phyloP scores from a whole-genome alignment of 495 filamentous ascomycete genomes.

The Penicillium pancosmium region DNA sequence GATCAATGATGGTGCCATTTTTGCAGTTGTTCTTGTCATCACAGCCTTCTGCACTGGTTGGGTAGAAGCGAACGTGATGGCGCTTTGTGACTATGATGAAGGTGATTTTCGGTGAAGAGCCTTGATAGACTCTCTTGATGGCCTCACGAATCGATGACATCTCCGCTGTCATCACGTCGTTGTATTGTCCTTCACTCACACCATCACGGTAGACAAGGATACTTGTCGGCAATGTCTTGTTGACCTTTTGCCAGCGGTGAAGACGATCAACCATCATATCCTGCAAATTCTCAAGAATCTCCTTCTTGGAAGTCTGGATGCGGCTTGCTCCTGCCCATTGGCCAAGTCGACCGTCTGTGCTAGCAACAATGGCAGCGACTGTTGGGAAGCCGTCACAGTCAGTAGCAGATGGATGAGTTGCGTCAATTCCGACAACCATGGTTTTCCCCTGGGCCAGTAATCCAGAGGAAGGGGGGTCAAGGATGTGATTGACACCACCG shows the following conservation, averaged over 20 bases:
- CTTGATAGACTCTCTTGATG: constrained; percentile 52
- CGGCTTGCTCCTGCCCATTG: constrained; percentile 71
- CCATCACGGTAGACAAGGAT: constrained; percentile 87
- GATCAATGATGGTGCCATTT: constrained; percentile 78
- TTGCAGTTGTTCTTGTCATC: constrained; percentile 58
- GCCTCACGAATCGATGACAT: constrained; percentile 56
- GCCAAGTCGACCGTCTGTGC: constrained; percentile 56
- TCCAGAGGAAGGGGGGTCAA: constrained; percentile 48
- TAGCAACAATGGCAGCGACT: constrained; percentile 76
- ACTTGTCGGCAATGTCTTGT: constrained; percentile 62
- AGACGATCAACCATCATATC: constrained; percentile 61
- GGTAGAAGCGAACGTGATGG: constrained; percentile 88
- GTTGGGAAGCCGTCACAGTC: constrained; percentile 59
- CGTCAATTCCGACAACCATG: constrained; percentile 84
- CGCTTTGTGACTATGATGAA: constrained; percentile 69
- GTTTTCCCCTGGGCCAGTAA: constrained; percentile 60
- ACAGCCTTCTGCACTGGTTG: constrained; percentile 55
- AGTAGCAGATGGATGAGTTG: constrained; percentile 79
- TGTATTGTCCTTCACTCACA: constrained; percentile 80
- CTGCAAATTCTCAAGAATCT: constrained; percentile 59
- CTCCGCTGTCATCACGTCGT: constrained; percentile 53
- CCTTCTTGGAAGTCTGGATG: constrained; percentile 57
- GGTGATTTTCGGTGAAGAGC: constrained; percentile 42
- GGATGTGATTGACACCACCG: constrained; percentile 71
- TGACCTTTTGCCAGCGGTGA: constrained; percentile 50